A percentile compares a stretch with the other conserved stretches of the same genome.
Evolutionary conservation across 768 basidiomycete genomes (phyloP).

Genomic region (Termitomyces sp.): DNA sequence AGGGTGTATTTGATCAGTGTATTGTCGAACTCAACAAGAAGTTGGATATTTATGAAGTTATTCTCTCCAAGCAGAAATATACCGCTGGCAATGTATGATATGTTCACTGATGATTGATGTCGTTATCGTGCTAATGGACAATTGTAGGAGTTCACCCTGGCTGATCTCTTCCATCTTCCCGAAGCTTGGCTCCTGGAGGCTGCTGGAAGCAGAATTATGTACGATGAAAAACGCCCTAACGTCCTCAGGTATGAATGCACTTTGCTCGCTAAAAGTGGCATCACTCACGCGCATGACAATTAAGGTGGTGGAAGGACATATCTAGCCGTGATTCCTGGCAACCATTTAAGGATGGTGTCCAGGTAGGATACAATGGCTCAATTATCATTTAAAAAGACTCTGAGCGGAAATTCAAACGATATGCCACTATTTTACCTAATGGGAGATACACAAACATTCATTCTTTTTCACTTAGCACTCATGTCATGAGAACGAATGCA

Average conservation of each 20-base stretch:
- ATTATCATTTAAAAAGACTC: too few relatives aligned
- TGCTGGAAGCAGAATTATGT: constrained; percentile 13
- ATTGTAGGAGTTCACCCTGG: constrained; percentile 12
- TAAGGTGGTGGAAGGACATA: constrained; percentile 20
- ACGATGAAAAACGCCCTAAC: constrained; percentile 10
- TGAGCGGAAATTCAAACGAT: too few relatives aligned
- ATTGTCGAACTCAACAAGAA: constrained; percentile 27
- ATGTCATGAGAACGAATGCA: not conserved
- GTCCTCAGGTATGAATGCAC: constrained; percentile 8
- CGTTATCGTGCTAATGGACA: not conserved
- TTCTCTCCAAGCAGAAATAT: constrained; percentile 50
- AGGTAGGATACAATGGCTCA: too few relatives aligned
- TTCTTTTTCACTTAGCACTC: too few relatives aligned
- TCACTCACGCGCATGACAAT: not conserved
- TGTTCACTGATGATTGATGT: not conserved
- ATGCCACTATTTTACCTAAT: too few relatives aligned
- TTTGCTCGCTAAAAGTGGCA: not conserved
- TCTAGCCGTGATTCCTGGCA: constrained; percentile 17
- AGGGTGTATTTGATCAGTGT: constrained; percentile 16
- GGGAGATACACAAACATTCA: too few relatives aligned
- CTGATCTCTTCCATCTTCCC: constrained; percentile 18
- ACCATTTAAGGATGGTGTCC: constrained; percentile 19
- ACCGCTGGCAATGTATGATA: constrained; percentile 47
- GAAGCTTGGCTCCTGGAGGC: constrained; percentile 11
- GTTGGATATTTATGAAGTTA: constrained; percentile 47